Evolutionary conservation across 257 asterid species (phyloP).

Genomic region (Solanum piurae): DNA sequence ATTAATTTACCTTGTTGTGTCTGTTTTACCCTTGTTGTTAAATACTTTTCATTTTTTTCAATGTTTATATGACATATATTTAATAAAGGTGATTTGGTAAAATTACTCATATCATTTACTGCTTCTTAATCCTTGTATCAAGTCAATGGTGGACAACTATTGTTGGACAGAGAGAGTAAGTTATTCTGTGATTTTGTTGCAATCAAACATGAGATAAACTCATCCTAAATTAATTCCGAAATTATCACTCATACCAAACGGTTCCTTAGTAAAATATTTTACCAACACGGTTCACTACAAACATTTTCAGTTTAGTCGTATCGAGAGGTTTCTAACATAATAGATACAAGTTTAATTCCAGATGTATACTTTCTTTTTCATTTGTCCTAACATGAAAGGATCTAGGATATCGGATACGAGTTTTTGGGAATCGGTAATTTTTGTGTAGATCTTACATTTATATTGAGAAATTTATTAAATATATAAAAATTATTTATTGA

Average conservation of each 20-base stretch:
- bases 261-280: not conserved
- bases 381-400: not conserved
- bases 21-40: not conserved
- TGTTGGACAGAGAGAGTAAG: not conserved
- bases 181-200: not conserved
- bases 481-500: not conserved
- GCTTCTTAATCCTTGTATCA: not conserved
- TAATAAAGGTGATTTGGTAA: not conserved
- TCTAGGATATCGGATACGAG: not conserved
- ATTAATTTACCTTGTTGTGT: not conserved
- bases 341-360: not conserved
- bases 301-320: not conserved
- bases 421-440: not conserved
- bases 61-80: not conserved
- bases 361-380: not conserved
- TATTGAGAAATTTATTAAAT: not conserved
- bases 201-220: not conserved
- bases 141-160: not conserved
- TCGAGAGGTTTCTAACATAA: not conserved
- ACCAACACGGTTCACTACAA: not conserved
- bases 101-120: not conserved
- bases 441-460: not conserved
- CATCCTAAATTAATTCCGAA: not conserved
- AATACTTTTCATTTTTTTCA: too few relatives aligned
- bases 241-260: not conserved